These are phyloP conservation scores for Triticum urartu DNA, from an alignment of 176 grass and related monocot species.

Conservation along the genomic window DNA sequence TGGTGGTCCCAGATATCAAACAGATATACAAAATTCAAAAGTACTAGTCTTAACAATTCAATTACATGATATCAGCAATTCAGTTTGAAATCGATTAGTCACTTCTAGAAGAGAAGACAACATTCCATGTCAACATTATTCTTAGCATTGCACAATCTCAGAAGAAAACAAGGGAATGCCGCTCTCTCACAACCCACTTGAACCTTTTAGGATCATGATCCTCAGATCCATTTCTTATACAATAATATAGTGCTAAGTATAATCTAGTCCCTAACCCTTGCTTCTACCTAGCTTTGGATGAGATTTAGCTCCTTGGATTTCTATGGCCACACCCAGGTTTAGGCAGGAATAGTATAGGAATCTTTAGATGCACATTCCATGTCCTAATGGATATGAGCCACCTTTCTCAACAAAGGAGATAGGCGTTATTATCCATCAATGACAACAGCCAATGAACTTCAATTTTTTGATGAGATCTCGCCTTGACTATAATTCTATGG, in stretches of 20 bases:
- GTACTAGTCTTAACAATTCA: constrained; percentile 12
- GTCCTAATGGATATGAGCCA: constrained; percentile 9
- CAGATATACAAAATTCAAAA: background rate
- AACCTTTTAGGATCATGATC: background rate
- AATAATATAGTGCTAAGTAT: background rate
- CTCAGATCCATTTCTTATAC: background rate
- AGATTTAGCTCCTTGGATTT: background rate
- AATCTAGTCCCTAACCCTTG: background rate
- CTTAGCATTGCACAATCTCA: background rate
- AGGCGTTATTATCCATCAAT: background rate
- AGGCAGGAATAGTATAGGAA: background rate
- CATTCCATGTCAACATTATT: background rate
- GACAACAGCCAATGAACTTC: background rate
- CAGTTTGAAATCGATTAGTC: background rate
- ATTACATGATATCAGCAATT: constrained; percentile 17
- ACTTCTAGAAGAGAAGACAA: background rate
- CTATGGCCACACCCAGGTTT: background rate
- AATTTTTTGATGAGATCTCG: background rate
- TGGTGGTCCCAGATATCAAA: background rate
- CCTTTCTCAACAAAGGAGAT: background rate
- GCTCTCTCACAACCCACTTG: background rate
- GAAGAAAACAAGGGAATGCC: background rate
- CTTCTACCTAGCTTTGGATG: background rate
- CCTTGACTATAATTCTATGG: background rate
- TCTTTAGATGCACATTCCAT: background rate